phyloP scores from a whole-genome alignment of 371 early-diverging fungal genomes.

The Mucor mucedo region DNA sequence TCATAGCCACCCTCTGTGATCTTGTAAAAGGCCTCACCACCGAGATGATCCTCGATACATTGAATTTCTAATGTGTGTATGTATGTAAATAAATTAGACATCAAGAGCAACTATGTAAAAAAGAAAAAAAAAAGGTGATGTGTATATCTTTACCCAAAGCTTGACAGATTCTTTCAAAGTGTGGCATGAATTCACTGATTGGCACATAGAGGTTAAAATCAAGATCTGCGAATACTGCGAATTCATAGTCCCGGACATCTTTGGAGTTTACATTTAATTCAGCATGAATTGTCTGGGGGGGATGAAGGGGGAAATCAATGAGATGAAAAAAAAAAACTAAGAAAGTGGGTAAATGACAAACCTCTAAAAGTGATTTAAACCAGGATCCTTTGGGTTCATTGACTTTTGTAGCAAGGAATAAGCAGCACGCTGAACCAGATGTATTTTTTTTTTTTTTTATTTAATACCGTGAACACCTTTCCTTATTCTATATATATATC shows the following conservation, averaged over 20 bases:
- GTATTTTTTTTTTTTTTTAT: too few species aligned
- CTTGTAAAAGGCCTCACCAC: conserved; percentile 7
- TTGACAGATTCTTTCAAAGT: conserved; percentile 74
- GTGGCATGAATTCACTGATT: conserved; percentile 80
- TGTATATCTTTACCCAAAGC: neutral
- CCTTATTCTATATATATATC: conserved; percentile 28
- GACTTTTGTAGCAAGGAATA: conserved; percentile 75
- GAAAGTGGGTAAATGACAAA: neutral
- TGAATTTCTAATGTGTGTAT: conserved; percentile 7
- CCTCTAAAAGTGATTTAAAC: conserved; percentile 35
- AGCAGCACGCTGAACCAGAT: conserved; percentile 38
- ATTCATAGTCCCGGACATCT: conserved; percentile 82
- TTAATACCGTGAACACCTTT: too few species aligned
- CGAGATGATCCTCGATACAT: conserved; percentile 14
- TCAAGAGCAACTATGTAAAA: too few species aligned
- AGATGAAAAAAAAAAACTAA: neutral
- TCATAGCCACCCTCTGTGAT: neutral
- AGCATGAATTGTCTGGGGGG: conserved; percentile 31
- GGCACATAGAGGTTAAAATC: conserved; percentile 89
- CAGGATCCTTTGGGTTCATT: conserved; percentile 80
- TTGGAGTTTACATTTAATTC: conserved; percentile 75
- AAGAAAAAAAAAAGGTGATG: too few species aligned
- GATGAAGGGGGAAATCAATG: neutral
- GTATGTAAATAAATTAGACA: too few species aligned
- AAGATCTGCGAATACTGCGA: conserved; percentile 80